Evolutionary conservation across 1,139 yeast species (phyloP).

Genomic region (Geotrichum restrictum): DNA sequence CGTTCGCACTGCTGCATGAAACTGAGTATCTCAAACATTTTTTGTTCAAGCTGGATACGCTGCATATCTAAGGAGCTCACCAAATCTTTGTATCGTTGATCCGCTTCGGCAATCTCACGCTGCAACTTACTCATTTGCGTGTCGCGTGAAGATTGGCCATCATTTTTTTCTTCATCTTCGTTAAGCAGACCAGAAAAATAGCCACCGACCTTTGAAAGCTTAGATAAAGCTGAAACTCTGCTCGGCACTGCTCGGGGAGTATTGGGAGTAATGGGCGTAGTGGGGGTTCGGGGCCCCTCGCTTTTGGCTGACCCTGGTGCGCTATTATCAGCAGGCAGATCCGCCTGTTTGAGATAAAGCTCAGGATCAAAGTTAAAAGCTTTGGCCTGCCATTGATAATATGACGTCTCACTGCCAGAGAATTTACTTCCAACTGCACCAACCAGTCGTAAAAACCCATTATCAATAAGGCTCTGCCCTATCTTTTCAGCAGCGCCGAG

Average conservation of each 20-base stretch:
- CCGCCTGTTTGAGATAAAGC: neutral
- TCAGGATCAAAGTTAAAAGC: conserved; percentile 36
- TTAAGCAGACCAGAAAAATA: conserved; percentile 14
- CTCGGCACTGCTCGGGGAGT: neutral
- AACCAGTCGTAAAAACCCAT: conserved; percentile 64
- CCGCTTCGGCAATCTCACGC: conserved; percentile 42
- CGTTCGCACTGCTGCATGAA: conserved; percentile 75
- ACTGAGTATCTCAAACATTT: conserved; percentile 59
- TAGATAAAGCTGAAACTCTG: neutral
- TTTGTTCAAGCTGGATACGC: conserved; percentile 68
- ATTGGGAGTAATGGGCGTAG: neutral
- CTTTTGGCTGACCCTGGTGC: neutral
- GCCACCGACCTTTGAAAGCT: conserved; percentile 14
- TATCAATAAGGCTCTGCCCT: conserved; percentile 69
- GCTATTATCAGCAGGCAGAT: neutral
- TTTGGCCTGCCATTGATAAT: conserved; percentile 75
- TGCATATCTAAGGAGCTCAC: conserved; percentile 57
- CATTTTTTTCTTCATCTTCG: conserved; percentile 6
- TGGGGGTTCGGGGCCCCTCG: neutral
- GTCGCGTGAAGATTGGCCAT: conserved; percentile 9
- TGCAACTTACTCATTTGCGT: conserved; percentile 25
- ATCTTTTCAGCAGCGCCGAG: conserved; percentile 58
- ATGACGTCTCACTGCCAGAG: conserved; percentile 71
- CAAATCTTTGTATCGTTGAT: conserved; percentile 51
- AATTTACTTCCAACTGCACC: conserved; percentile 58